Evolutionary conservation across 345 rosid species (phyloP).

Genomic region (Bruguiera parviflora): DNA sequence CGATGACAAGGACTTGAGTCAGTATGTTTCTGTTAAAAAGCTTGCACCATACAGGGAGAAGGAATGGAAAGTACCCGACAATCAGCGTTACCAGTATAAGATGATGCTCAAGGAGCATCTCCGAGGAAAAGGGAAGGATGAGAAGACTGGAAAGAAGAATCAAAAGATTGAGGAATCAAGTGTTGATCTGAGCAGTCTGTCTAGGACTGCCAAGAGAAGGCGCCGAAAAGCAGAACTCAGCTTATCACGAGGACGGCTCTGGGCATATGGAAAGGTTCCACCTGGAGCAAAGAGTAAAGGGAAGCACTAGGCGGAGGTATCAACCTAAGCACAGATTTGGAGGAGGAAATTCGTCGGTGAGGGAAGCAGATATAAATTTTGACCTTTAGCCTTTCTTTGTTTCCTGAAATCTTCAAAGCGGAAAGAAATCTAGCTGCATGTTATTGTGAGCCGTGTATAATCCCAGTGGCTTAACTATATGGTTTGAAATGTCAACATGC

Average conservation of each 20-base stretch:
- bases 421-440: no score
- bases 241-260: constrained; percentile 51
- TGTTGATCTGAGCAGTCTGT: constrained; percentile 30
- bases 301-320: not conserved
- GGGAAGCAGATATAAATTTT: no score
- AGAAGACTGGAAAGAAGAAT: constrained; percentile 46
- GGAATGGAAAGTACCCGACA: constrained; percentile 70
- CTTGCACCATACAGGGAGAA: constrained; percentile 69
- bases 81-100: constrained; percentile 50
- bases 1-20: constrained; percentile 77
- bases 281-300: constrained; percentile 17
- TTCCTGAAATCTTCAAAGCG: no score
- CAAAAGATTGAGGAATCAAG: constrained; percentile 25
- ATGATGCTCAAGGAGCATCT: constrained; percentile 44
- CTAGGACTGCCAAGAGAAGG: constrained; percentile 64
- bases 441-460: no score
- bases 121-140: constrained; percentile 22
- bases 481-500: no score
- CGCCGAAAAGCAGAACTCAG: constrained; percentile 48
- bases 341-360: no score
- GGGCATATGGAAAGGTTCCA: constrained; percentile 58
- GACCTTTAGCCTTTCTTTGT: no score
- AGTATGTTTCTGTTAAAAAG: constrained; percentile 76
- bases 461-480: no score
- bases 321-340: no score